Percentiles rank a stretch among this genome's conserved stretches.
Evolutionary conservation across 2,329 filamentous ascomycete genomes (phyloP).

Genomic region (Paecilomyces sp.): DNA sequence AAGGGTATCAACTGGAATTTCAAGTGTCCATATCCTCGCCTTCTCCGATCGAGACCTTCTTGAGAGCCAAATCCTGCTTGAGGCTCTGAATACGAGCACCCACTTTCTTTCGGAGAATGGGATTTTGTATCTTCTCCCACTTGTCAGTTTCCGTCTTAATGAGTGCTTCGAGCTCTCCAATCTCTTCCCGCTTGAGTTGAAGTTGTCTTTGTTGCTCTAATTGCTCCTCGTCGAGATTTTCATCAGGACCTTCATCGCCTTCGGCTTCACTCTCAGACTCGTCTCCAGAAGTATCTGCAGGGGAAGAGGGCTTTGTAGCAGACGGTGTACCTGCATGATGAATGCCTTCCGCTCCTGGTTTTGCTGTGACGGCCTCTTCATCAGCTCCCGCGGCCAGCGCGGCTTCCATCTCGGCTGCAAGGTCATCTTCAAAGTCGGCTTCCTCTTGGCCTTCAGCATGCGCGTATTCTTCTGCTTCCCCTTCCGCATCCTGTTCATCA

Average conservation of each 20-base stretch:
- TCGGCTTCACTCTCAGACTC: slow-evolving; percentile 33
- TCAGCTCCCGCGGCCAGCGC: slow-evolving; percentile 32
- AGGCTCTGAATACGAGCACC: slow-evolving; percentile 36
- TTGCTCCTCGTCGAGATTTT: slow-evolving; percentile 37
- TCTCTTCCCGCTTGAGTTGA: slow-evolving; percentile 39
- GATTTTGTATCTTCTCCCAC: slow-evolving; percentile 34
- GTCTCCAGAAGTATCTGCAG: slow-evolving; percentile 33
- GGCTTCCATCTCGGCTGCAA: slow-evolving; percentile 39
- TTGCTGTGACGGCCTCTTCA: slow-evolving; percentile 19
- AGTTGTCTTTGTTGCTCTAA: slow-evolving; percentile 33
- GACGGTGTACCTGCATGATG: slow-evolving; percentile 26
- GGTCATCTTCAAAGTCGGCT: slow-evolving; percentile 32
- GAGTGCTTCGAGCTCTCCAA: slow-evolving; percentile 34
- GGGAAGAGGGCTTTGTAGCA: slow-evolving; percentile 23
- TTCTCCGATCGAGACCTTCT: slow-evolving; percentile 36
- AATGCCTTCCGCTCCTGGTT: slow-evolving; percentile 9
- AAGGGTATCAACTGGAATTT: not conserved
- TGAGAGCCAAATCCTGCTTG: slow-evolving; percentile 36
- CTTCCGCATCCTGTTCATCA: slow-evolving; percentile 44
- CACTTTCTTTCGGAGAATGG: slow-evolving; percentile 36
- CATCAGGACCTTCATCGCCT: slow-evolving; percentile 26
- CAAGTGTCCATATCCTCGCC: slow-evolving; percentile 17
- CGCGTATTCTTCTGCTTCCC: slow-evolving; percentile 40
- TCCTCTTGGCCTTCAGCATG: slow-evolving; percentile 22
- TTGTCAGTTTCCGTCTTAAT: slow-evolving; percentile 31